phyloP scores from a whole-genome alignment of 805 yeast genomes.

The Yamadazyma endophytica region DNA sequence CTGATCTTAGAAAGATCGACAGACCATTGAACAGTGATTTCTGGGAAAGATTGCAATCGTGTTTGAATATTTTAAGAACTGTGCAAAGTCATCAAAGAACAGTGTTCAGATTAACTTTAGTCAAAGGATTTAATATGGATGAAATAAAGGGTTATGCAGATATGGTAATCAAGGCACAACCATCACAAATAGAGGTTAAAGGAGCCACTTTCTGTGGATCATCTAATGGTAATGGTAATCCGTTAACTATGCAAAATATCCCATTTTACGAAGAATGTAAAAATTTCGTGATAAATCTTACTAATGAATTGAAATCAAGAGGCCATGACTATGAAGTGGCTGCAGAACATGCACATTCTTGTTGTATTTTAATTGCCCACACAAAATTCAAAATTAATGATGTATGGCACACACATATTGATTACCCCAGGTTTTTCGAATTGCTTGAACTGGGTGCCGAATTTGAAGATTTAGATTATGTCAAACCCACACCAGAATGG shows the following conservation, averaged over 20 bases:
- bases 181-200: conserved; percentile 86
- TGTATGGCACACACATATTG: conserved; percentile 86
- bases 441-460: conserved; percentile 60
- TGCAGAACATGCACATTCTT: conserved; percentile 93
- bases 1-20: conserved; percentile 76
- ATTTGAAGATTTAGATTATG: conserved; percentile 77
- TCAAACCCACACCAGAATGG: conserved; percentile 82
- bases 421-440: conserved; percentile 72
- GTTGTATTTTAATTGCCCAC: conserved; percentile 84
- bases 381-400: conserved; percentile 63
- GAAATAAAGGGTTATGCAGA: conserved; percentile 82
- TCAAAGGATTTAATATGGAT: conserved; percentile 86
- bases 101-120: conserved; percentile 84
- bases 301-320: conserved; percentile 56
- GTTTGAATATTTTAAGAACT: conserved; percentile 75
- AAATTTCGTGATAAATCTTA: conserved; percentile 62
- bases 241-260: conserved; percentile 91
- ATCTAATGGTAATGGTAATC: conserved; percentile 76
- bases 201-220: conserved; percentile 97
- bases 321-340: conserved; percentile 78
- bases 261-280: conserved; percentile 92
- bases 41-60: conserved; percentile 83
- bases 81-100: conserved; percentile 80
- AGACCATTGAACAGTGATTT: conserved; percentile 86
- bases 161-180: conserved; percentile 73